Base-by-base conservation (phyloP, 179 eudicot genomes). In the Vitellaria paradoxa region DNA sequence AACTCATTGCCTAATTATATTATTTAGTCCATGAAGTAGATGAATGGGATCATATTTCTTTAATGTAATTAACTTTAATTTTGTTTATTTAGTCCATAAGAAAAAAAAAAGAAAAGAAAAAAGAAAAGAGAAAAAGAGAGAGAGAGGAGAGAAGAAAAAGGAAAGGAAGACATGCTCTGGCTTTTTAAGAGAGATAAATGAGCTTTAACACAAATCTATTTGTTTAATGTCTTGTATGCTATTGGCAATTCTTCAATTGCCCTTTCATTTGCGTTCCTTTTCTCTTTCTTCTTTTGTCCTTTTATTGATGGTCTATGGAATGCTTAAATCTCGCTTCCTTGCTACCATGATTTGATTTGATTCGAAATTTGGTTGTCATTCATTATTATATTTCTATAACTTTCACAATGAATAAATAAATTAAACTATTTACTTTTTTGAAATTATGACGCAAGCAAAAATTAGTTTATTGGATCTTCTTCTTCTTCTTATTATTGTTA, bases 151-250 rank as follows among this genome's bases (percentile, higher is more conserved):
- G 7, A 14, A 18, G 3, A 14, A 45, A 68, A 68, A 68, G 24
- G 53, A 20, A 69, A 69, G 47, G 30, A 69, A 49, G 59, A 9
- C 57, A 52, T 52, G 73, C 73, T 50, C 49, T 50, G 73, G 61
- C 73, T 52, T 70, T 68, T 70, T 7, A 52, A 14, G 0, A 30
- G n/a, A 23, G 9, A 13, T 6, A 70, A 24, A 50, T n/a, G 24
- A 50, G 24, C 1, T 13, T 23, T 10, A 52, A 21, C 45, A 45
- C 3, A 68, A 26, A 18, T 26, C 37, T 30, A 42, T 68, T 68
- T 18, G 24, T 68, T 68, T 0, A 45, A 30, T 30, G 2, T 45
- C 26, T 55, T 14, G 20, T 68, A 20, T 40, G 14, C 56, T 45
- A 18, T 9, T 66, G 40, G 11, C n/a, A 24, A 17, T 3, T 42